A percentile compares a stretch with the other conserved stretches of the same genome.
These are phyloP conservation scores for Parasitella parasitica DNA, from an alignment of 371 early-diverging fungal genomes.

Conservation along the genomic window DNA sequence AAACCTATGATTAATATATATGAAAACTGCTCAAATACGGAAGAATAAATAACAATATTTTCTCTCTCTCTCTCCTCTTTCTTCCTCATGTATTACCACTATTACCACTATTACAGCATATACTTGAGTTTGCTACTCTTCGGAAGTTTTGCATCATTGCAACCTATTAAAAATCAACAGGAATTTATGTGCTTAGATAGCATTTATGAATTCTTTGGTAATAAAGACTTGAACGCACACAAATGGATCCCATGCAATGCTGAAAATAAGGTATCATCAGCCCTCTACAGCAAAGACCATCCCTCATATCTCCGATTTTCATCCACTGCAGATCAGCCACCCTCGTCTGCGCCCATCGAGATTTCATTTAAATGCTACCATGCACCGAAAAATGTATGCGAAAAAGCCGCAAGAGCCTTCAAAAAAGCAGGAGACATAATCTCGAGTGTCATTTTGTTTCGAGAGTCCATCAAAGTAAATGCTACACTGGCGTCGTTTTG, in stretches of 20 bases:
- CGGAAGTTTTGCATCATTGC: background rate
- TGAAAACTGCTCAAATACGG: background rate
- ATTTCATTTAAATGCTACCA: conserved; percentile 15
- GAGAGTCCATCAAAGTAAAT: conserved; percentile 33
- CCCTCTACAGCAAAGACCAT: background rate
- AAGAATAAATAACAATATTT: background rate
- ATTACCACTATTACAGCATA: too few relatives aligned
- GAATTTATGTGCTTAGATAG: conserved; percentile 5
- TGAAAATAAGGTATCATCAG: background rate
- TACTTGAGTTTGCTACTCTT: background rate
- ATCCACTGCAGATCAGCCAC: background rate
- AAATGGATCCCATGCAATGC: background rate
- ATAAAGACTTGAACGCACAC: background rate
- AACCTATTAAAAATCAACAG: background rate
- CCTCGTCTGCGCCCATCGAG: background rate
- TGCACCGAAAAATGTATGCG: conserved; percentile 11
- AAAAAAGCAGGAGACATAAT: conserved; percentile 29
- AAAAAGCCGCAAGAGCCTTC: conserved; percentile 35
- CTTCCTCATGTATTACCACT: background rate
- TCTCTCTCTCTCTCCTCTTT: background rate
- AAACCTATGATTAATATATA: too few relatives aligned
- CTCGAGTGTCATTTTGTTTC: conserved; percentile 25
- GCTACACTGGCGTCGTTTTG: conserved; percentile 52
- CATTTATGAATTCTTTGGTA: background rate
- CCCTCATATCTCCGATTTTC: conserved; percentile 4